Percentiles rank a stretch among this genome's conserved stretches.
These are phyloP conservation scores for Diaporthe nobilis DNA, from an alignment of 2,329 filamentous ascomycete genomes.

Conservation along the genomic window DNA sequence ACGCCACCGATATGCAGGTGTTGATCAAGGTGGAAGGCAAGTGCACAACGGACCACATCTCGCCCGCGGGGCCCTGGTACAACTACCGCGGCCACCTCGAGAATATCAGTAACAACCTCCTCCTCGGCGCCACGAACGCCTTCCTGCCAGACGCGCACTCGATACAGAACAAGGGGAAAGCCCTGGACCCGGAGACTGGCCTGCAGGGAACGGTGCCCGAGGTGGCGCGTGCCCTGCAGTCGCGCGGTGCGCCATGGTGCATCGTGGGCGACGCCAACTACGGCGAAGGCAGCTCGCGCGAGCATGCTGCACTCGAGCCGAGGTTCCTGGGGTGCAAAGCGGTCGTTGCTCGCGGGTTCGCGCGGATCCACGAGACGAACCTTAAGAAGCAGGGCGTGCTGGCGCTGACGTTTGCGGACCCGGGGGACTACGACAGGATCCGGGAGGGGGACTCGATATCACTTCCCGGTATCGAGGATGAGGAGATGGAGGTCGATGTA, in stretches of 20 bases:
- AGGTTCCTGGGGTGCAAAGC: constrained; percentile 85
- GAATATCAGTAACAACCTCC: constrained; percentile 55
- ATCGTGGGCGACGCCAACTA: constrained; percentile 64
- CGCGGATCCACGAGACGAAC: constrained; percentile 93
- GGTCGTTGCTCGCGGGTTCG: constrained; percentile 85
- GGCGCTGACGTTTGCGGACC: constrained; percentile 58
- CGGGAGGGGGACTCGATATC: neutral
- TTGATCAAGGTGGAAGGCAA: constrained; percentile 55
- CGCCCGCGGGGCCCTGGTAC: constrained; percentile 55
- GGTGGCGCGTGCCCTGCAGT: constrained; percentile 47
- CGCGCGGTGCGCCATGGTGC: constrained; percentile 47
- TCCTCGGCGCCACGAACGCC: constrained; percentile 52
- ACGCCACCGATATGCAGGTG: constrained; percentile 46
- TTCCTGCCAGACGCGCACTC: constrained; percentile 47
- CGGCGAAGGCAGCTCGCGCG: constrained; percentile 86
- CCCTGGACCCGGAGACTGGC: constrained; percentile 44
- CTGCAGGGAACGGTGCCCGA: constrained; percentile 47
- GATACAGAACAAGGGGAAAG: constrained; percentile 47
- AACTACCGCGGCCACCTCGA: constrained; percentile 56
- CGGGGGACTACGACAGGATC: constrained; percentile 32
- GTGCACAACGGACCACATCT: constrained; percentile 57
- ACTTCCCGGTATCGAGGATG: constrained; percentile 21
- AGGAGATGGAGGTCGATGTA: neutral
- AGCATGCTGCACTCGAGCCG: constrained; percentile 89
- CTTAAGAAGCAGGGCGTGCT: constrained; percentile 82